Evolutionary conservation across 805 yeast genomes (phyloP), one percentile per base, ranked within the genome.

Genomic region (Ogataea thermomethanolica): DNA sequence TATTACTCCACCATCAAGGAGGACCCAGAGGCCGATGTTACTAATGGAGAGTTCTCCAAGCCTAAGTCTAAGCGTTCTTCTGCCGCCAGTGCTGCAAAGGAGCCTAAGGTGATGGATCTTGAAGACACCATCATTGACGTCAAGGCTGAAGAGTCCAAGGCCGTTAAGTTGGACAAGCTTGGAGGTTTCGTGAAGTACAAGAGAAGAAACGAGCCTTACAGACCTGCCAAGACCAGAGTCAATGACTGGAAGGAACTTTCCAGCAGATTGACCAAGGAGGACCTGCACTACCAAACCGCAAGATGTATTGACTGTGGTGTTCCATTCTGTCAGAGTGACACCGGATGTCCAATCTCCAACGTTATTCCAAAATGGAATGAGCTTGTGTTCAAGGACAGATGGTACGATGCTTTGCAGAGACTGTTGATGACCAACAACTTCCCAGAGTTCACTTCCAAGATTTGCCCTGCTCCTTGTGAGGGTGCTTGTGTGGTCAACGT

Each of bases 291-390:
- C 62, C 97, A 91, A 71, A 86, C 98, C 43, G 96, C 98, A 11
- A 80, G 99, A 66, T 91, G 99, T 76, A 91, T 93, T 95, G 98
- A 91, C 68, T 91, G 99, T 74, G 99, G 99, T 73, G 95, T 93
- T 55, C 99, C 99, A 44, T 91, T 91, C 79, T 91, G 99, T 74
- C 95, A 91, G 59, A 84, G 95, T 34, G 98, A 91, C 65, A 85
- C 96, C 31, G 99, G 99, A 45, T 91, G 99, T 71, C 99, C 99
- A 39, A 84, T 91, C 51, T 89, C 97, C 39, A 91, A 91, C 67
- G 81, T 91, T 54, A 91, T 91, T 71, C 99, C 99, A 49, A 90
- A 91, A 68, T 93, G 96, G 91, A 93, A 91, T 65, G 98, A 90
- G 63, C 76, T 93, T 53, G 96, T 91, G 13, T 91, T 89, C 78